Conservation (phyloP, 148 eudicot species). For the Silene uniflora region DNA sequence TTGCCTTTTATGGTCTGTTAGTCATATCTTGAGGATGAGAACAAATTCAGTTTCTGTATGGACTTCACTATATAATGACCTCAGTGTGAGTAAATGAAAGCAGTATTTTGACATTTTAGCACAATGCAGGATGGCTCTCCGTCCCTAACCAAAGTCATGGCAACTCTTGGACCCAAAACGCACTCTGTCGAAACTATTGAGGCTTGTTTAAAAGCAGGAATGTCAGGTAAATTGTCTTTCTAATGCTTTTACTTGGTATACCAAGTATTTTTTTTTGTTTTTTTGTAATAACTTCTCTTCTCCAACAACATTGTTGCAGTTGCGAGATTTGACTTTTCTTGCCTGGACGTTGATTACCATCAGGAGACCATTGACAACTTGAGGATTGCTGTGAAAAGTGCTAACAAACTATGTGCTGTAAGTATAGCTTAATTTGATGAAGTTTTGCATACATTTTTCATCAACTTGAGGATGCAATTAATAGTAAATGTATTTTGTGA, state of each 20-base stretch:
- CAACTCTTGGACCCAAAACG: conserved; percentile 57
- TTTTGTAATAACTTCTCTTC: neutral
- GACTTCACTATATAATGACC: neutral
- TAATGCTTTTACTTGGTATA: neutral
- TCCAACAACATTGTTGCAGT: conserved; percentile 30
- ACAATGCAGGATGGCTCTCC: conserved; percentile 34
- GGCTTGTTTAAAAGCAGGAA: conserved; percentile 61
- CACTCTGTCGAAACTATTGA: conserved; percentile 47
- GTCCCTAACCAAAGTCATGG: conserved; percentile 54
- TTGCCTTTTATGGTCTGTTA: neutral
- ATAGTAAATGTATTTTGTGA: neutral
- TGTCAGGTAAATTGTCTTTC: conserved; percentile 41
- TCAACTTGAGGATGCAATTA: neutral
- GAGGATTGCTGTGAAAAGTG: conserved; percentile 39
- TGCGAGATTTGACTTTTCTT: conserved; percentile 65
- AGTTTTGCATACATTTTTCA: neutral
- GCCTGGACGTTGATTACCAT: conserved; percentile 49
- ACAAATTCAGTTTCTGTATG: neutral
- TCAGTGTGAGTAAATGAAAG: neutral
- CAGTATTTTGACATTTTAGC: neutral
- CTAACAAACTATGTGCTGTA: conserved; percentile 53
- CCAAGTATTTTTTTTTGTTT: neutral
- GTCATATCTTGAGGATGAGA: neutral
- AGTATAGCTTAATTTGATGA: conserved; percentile 19
- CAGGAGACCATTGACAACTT: conserved; percentile 55